phyloP scores from a whole-genome alignment of 2,329 filamentous ascomycete genomes.

The Penicillium hesseltinei region DNA sequence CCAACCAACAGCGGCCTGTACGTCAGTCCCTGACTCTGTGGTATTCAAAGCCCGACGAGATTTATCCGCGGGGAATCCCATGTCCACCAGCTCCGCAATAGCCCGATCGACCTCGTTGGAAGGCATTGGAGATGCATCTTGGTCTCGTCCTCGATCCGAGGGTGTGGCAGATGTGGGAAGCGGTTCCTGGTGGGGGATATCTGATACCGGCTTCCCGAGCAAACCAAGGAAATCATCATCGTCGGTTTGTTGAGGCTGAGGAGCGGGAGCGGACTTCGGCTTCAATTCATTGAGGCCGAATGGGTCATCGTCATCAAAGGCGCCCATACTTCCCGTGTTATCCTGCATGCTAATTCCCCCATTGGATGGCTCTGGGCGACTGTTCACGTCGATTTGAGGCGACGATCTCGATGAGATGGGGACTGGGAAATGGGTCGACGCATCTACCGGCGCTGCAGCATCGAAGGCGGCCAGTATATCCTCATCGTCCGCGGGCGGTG shows the following conservation, averaged over 20 bases:
- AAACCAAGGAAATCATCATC: slow-evolving; percentile 66
- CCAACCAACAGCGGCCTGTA: slow-evolving; percentile 85
- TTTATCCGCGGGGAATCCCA: slow-evolving; percentile 86
- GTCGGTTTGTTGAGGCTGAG: slow-evolving; percentile 48
- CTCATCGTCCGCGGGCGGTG: slow-evolving; percentile 54
- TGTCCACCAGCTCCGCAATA: slow-evolving; percentile 85
- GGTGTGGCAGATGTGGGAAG: slow-evolving; percentile 22
- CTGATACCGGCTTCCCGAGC: slow-evolving; percentile 58
- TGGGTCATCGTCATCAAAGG: slow-evolving; percentile 73
- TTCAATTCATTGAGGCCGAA: slow-evolving; percentile 74
- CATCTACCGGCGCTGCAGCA: slow-evolving; percentile 57
- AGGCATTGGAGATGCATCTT: slow-evolving; percentile 25
- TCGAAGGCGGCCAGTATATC: slow-evolving; percentile 63
- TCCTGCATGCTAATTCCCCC: slow-evolving; percentile 18
- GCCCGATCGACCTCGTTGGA: slow-evolving; percentile 67
- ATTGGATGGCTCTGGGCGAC: slow-evolving; percentile 12
- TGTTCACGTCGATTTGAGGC: slow-evolving; percentile 22
- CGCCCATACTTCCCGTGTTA: slow-evolving; percentile 25
- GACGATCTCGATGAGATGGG: slow-evolving; percentile 38
- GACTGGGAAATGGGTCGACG: slow-evolving; percentile 57
- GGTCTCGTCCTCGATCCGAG: slow-evolving; percentile 11
- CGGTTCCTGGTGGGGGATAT: slow-evolving; percentile 42
- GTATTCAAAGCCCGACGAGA: slow-evolving; percentile 76
- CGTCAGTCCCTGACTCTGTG: slow-evolving; percentile 74
- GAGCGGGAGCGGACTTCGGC: slow-evolving; percentile 48